A percentile compares a stretch with the other conserved stretches of the same genome.
Evolutionary conservation across 306 rosid species (phyloP).

Genomic region (Astragalus glycyphyllos): DNA sequence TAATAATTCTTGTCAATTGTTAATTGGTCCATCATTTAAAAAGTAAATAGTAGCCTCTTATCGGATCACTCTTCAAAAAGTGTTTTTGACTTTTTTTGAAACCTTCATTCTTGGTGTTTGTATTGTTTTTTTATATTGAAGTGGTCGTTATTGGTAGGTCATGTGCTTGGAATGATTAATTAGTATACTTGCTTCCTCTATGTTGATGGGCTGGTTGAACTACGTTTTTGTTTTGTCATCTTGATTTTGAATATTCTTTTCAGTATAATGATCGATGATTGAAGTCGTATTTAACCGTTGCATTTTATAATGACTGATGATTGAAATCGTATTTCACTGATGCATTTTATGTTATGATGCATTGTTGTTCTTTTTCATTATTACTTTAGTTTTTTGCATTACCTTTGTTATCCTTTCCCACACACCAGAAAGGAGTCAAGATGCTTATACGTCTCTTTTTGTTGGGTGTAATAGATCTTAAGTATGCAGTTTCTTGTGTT

Average conservation of each 20-base stretch:
- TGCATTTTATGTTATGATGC: conserved; percentile 19
- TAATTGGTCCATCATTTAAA: no score
- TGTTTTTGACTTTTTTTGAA: neutral
- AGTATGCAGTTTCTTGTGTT: neutral
- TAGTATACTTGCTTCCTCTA: neutral
- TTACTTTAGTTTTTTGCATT: conserved; percentile 2
- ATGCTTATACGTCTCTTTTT: neutral
- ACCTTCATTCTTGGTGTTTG: conserved; percentile 4
- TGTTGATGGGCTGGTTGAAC: neutral
- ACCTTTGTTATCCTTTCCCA: conserved; percentile 16
- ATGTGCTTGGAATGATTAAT: conserved; percentile 3
- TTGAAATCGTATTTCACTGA: conserved; percentile 5
- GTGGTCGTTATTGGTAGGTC: conserved; percentile 27
- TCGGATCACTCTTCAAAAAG: neutral
- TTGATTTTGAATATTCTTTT: conserved; percentile 26
- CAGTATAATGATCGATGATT: no score
- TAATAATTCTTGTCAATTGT: neutral
- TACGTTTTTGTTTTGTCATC: neutral
- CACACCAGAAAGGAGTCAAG: neutral
- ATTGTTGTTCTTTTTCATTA: neutral
- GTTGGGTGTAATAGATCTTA: conserved; percentile 1
- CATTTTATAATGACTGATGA: no score
- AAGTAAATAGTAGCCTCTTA: neutral
- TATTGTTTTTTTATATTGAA: neutral
- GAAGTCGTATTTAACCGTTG: no score